Base-by-base conservation (phyloP, 352 stramenopile species). In the Plasmopara viticola region DNA sequence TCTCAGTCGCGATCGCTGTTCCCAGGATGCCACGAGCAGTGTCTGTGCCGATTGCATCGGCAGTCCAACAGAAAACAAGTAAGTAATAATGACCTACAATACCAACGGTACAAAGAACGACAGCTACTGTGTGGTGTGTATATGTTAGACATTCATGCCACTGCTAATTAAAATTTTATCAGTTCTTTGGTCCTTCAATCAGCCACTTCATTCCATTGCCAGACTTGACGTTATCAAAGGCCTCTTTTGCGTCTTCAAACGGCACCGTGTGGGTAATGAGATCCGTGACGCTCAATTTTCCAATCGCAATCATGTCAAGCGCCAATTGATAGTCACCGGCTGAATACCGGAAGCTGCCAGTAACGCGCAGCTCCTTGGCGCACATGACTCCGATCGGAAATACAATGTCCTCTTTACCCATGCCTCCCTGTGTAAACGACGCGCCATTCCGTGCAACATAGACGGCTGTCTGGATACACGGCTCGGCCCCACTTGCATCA, bases 191-290 rank as follows among this genome's bases (percentile, higher is more conserved):
- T 28, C 61, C 52, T n/a, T 65, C 61, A 18, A 69, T 69, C n/a
- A 69, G 61, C 61, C 61, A 69, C 57, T 69, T 66, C 34, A 66
- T 62, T 28, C 61, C 61, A 35, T 66, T 65, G 29, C 57, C 57
- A n/a, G 6, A 10, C 57, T 63, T 62, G 44, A 69, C 57, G 33
- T 69, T 69, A 17, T 66, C 51, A 40, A 69, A 66, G 1, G 52
- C 61, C 25, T 69, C 52, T 39, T 69, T 54, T 28, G 61, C 61
- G n/a, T 69, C 14, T 29, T 66, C 61, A 38, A 69, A 66, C 28
- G 51, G 52, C 35, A 66, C 61, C 6, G 48, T 63, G 18, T 62
- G 29, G 33, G 56, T 60, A 31, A 70, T 62, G 9, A 70, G 43
- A 31, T 66, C 57, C 44, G 62, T 25, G 20, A 25, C 20, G 20